These are phyloP conservation scores for Danielia reshetovae DNA, from an alignment of 805 yeast species.

Conservation along the genomic window DNA sequence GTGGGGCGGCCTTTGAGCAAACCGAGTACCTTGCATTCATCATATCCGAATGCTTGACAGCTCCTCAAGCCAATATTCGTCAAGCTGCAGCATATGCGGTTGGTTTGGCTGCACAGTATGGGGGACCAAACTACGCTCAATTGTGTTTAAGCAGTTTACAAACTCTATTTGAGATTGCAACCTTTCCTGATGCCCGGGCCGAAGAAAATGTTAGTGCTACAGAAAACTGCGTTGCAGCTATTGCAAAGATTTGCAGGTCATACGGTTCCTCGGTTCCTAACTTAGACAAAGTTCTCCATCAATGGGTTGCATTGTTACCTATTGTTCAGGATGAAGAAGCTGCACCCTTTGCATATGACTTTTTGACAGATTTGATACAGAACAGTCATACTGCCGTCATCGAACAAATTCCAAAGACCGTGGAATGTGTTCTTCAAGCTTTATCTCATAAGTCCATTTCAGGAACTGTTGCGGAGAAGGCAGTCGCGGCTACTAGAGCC, in stretches of 20 bases:
- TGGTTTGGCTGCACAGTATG: conserved; percentile 82
- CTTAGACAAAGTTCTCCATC: conserved; percentile 56
- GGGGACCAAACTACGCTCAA: conserved; percentile 60
- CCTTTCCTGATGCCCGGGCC: conserved; percentile 77
- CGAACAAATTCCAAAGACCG: conserved; percentile 54
- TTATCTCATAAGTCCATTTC: conserved; percentile 59
- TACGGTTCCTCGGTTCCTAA: conserved; percentile 59
- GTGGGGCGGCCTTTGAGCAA: conserved; percentile 66
- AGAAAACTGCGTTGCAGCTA: conserved; percentile 77
- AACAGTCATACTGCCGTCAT: conserved; percentile 56
- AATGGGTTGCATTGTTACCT: conserved; percentile 83
- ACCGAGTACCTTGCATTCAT: conserved; percentile 61
- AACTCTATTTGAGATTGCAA: conserved; percentile 66
- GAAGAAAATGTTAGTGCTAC: conserved; percentile 85
- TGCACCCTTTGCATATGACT: conserved; percentile 78
- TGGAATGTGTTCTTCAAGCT: conserved; percentile 72
- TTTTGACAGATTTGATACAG: conserved; percentile 68
- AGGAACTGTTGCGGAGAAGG: conserved; percentile 68
- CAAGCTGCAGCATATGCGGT: conserved; percentile 84
- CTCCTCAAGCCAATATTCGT: conserved; percentile 68
- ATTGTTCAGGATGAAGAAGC: conserved; percentile 81
- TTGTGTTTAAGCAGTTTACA: conserved; percentile 68
- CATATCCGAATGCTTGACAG: conserved; percentile 62
- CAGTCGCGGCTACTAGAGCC: conserved; percentile 59
- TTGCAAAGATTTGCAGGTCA: conserved; percentile 75